Evolutionary conservation across 2,329 filamentous ascomycete species (phyloP), one percentile per base, ranked within the genome.

Genomic region (Ascochyta pisi): DNA sequence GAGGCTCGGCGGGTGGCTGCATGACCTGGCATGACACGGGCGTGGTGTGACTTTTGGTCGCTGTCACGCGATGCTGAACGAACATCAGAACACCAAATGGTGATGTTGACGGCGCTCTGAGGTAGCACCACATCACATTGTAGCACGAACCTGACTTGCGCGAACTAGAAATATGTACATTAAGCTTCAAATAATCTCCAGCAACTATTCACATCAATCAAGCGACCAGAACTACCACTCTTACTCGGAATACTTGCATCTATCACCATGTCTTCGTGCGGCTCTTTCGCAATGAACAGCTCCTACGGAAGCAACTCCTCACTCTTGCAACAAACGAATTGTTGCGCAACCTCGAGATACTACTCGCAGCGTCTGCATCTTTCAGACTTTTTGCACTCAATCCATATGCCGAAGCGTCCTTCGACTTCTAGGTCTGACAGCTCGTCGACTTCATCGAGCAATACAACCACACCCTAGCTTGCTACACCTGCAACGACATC

Each of bases 401-500:
- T 55, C 7, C 53, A 43, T 9, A 15, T 38, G 7, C 16, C 46
- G 9, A 43, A 50, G 24, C 46, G 37, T 19, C 41, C 35, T 26
- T 37, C 47, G 12, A 47, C 22, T 0, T 31, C 37, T 6, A 46
- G 42, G 27, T 47, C 41, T 27, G 23, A 38, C 8, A 56, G 42
- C 26, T 37, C 24, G 6, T 42, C 41, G n/a, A 43, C 53, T 4
- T 27, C 38, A 19, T 23, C n/a, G 1, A 51, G 38, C 6, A 35
- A 35, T 26, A 38, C 33, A 50, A 51, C 42, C 24, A 33, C 47
- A 8, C 27, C 39, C 31, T 56, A 50, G 53, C 19, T 13, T 2
- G 55, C 58, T 15, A 70, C 73, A 46, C 70, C 72, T 6, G 27
- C 66, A n/a, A 61, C 61, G 38, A 43, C 42, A 43, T 19, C 31